Base-by-base conservation (phyloP, 495 filamentous ascomycete genomes). In the Daldinia grandis region DNA sequence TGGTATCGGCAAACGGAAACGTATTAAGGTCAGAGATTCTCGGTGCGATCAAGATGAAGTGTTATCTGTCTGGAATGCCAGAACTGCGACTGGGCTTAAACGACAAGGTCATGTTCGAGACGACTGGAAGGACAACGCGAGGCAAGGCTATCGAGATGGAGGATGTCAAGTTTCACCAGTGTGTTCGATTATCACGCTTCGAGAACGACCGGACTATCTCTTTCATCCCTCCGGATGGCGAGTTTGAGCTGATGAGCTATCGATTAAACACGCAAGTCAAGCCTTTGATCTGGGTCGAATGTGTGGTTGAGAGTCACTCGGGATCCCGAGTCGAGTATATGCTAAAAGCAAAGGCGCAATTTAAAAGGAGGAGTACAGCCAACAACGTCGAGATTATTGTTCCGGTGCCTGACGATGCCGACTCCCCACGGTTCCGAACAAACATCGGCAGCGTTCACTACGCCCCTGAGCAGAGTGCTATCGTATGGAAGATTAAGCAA, bases 401-500 rank as follows among this genome's bases (percentile, higher is more conserved):
- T 17, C 96, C 96, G 5, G 96, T 99, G 10, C 96, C 96, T 30
- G 95, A 98, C 74, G 96, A 99, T 76, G 96, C 96, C 63, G 95
- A 98, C 79, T 93, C 92, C 1, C 96, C 96, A 9, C 89, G 96
- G 53, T 99, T 99, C 87, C 90, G 96, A 51, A 98, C 96, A 17
- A 98, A 98, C 78, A 95, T 99, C 71, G 96, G 96, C 28, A 91
- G 89, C 21, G 96, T 99, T n/a, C 95, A 98, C 80, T 99, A 99
- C 78, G 95, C 95, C 10, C 96, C 96, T 7, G 96, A 99, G 79
- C 93, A 97, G 75, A 95, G 93, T 44, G 94, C 96, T 33, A 99
- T 99, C 67, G 89, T 99, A 68, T 99, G 96, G 96, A 98, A 98
- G 85, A 99, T 99, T 83, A 99, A 99, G 86, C 96, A 99, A 74